phyloP scores from a whole-genome alignment of 805 yeast genomes.

The Zygosaccharomyces rouxii region DNA sequence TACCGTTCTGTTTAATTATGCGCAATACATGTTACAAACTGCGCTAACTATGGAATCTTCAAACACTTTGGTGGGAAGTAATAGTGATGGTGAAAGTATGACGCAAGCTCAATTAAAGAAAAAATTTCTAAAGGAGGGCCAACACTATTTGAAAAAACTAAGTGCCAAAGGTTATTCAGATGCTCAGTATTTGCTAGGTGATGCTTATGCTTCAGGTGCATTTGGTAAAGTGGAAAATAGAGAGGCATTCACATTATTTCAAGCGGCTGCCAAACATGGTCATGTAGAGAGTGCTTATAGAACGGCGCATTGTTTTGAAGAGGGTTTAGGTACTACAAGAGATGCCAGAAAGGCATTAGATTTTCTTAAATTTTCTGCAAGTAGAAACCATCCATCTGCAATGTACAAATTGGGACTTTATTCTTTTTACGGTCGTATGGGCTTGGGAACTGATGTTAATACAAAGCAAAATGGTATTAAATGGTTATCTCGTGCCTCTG shows the following conservation, averaged over 20 bases:
- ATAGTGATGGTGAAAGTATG: slow-evolving; percentile 6
- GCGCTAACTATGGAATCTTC: slow-evolving; percentile 56
- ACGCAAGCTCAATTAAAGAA: slow-evolving; percentile 39
- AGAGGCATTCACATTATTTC: slow-evolving; percentile 73
- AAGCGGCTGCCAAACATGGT: slow-evolving; percentile 88
- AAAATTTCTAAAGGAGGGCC: slow-evolving; percentile 73
- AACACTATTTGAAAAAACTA: slow-evolving; percentile 60
- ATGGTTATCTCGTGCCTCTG: slow-evolving; percentile 87
- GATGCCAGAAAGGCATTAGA: slow-evolving; percentile 85
- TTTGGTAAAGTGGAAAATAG: slow-evolving; percentile 73
- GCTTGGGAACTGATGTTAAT: slow-evolving; percentile 59
- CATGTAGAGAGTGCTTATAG: slow-evolving; percentile 90
- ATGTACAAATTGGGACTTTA: slow-evolving; percentile 90
- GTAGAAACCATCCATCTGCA: slow-evolving; percentile 93
- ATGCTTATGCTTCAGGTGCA: slow-evolving; percentile 80
- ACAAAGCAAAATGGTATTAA: slow-evolving; percentile 84
- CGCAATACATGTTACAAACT: slow-evolving; percentile 83
- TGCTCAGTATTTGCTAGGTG: slow-evolving; percentile 91
- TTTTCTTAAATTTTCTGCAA: slow-evolving; percentile 79
- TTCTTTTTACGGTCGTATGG: slow-evolving; percentile 81
- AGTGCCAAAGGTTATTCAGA: slow-evolving; percentile 79
- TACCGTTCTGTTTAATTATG: slow-evolving; percentile 80
- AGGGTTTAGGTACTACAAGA: slow-evolving; percentile 87
- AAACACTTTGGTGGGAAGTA: slow-evolving; percentile 6
- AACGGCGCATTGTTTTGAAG: slow-evolving; percentile 86